phyloP scores from a whole-genome alignment of 768 basidiomycete genomes.

The Coprinopsis marcescibilis region DNA sequence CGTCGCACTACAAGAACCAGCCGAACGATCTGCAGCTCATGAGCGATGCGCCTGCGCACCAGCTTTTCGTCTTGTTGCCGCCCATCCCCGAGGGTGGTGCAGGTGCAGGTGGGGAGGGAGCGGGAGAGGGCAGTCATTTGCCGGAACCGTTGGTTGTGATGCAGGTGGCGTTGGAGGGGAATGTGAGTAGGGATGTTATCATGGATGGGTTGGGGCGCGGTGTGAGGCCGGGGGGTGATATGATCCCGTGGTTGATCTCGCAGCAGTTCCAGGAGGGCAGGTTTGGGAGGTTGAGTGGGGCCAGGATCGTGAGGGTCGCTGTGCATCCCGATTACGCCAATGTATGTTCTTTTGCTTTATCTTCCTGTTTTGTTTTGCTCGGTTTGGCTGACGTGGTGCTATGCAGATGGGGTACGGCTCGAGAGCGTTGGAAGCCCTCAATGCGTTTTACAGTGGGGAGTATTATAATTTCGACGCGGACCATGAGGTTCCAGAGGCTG shows the following conservation, averaged over 20 bases:
- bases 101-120: not conserved
- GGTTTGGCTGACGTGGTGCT: conserved; percentile 5
- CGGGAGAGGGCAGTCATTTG: conserved; percentile 44
- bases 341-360: conserved; percentile 38
- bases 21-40: conserved; percentile 98
- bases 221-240: conserved; percentile 83
- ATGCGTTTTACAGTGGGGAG: conserved; percentile 91
- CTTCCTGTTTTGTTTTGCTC: not conserved
- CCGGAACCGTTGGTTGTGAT: conserved; percentile 95
- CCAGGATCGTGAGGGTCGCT: conserved; percentile 86
- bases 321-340: conserved; percentile 94
- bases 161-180: conserved; percentile 94
- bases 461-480: conserved; percentile 80
- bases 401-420: conserved; percentile 94
- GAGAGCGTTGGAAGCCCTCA: conserved; percentile 79
- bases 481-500: conserved; percentile 38
- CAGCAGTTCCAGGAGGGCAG: conserved; percentile 95
- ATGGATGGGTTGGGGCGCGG: conserved; percentile 84
- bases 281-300: conserved; percentile 89
- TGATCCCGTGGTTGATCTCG: conserved; percentile 95
- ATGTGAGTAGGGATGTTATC: conserved; percentile 79
- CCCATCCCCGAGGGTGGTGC: conserved; percentile 66
- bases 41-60: conserved; percentile 95
- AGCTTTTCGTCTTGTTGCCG: conserved; percentile 91
- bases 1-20: conserved; percentile 98